Base-by-base conservation (phyloP, 2,329 filamentous ascomycete genomes). In the Neonectria punicea region DNA sequence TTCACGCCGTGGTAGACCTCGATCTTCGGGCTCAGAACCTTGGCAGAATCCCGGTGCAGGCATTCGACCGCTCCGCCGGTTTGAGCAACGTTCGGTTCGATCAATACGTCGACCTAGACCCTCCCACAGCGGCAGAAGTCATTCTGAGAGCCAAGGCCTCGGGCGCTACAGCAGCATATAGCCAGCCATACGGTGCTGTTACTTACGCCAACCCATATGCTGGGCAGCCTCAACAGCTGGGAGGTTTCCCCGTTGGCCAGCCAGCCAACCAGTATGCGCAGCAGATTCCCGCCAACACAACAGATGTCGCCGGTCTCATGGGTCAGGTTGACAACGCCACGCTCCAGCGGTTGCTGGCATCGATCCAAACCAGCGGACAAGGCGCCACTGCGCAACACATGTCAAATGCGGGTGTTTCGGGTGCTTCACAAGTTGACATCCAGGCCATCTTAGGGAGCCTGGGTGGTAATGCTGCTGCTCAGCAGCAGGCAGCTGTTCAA, bases 91-190 rank as follows among this genome's bases (percentile, higher is more conserved):
- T 97, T 64, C 89, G 90, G 47, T 98, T 93, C 76, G 93, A 97
- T 72, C 92, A 97, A 76, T 98, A 98, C 77, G 88, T 92, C 62
- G 90, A 94, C 71, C 85, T 98, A 2, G 92, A 97, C 39, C 92
- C 94, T 0, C 79, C 83, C 6, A 89, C 94, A 50, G 93, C 93
- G 4, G 93, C 92, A 16, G 93, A 97, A 71, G 87, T 98, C 16
- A 92, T 97, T 62, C 78, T 91, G 46, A 88, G 93, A 63, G 88
- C 90, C 56, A 94, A 92, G 77, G 79, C 82, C 11, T 76, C 77
- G 2, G 73, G 74, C 11, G 69, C 66, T 5, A 28, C 70, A 20
- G 68, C 74, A 39, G 72, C 66, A 66, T 78, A 80, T 56, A 68
- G 70, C 16, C 77, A 80, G 70, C 63, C 70, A 10, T 78, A 79